Conservation (phyloP, 1,139 yeast genomes). For the Candida pseudocylindracea region DNA sequence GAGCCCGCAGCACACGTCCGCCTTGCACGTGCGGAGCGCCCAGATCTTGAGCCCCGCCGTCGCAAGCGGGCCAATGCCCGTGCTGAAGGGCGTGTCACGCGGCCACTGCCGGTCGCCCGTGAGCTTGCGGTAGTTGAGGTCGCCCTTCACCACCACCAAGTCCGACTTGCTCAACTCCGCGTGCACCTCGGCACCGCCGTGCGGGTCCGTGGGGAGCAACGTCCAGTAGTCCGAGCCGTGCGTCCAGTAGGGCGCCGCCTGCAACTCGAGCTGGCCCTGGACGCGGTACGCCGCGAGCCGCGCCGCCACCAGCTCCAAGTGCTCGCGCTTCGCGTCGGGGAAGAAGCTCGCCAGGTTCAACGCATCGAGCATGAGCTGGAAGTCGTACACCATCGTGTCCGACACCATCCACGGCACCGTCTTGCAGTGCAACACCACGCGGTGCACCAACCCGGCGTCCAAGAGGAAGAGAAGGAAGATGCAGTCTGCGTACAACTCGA, state of each 20-base stretch:
- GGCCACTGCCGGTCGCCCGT: conserved; percentile 87
- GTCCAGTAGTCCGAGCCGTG: conserved; percentile 51
- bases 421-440: conserved; percentile 70
- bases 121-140: conserved; percentile 80
- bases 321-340: conserved; percentile 8
- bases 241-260: conserved; percentile 76
- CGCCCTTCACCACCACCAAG: conserved; percentile 81
- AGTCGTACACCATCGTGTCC: conserved; percentile 77
- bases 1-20: conserved; percentile 88
- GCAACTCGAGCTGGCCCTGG: conserved; percentile 27
- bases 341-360: conserved; percentile 30
- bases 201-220: conserved; percentile 14
- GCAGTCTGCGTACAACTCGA: conserved; percentile 81
- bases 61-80: conserved; percentile 53
- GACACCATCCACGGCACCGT: conserved; percentile 95
- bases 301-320: conserved; percentile 19
- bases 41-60: conserved; percentile 36
- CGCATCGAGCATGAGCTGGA: conserved; percentile 34
- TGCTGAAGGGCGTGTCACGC: conserved; percentile 46
- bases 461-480: conserved; percentile 52
- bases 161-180: conserved; percentile 28
- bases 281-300: conserved; percentile 24
- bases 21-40: conserved; percentile 81
- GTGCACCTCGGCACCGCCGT: conserved; percentile 16
- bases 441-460: conserved; percentile 38